Evolutionary conservation across 2,329 filamentous ascomycete species (phyloP).

Genomic region (Grosmannia serpens): DNA sequence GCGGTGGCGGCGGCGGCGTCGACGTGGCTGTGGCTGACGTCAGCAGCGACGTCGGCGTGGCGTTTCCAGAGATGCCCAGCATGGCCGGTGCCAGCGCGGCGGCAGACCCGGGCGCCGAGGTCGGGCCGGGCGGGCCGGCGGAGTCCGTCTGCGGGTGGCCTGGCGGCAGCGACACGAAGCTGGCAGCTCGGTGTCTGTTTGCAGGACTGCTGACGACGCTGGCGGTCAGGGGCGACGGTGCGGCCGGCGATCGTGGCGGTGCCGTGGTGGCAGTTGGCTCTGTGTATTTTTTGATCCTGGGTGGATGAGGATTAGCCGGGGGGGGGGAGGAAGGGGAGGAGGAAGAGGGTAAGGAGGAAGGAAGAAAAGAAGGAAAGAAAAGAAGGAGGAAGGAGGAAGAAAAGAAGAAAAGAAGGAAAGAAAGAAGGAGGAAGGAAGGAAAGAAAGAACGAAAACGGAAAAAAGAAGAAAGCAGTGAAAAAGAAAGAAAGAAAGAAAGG

Average conservation of each 20-base stretch:
- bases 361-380: too few relatives aligned
- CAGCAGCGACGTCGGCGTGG: background rate
- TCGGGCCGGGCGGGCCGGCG: background rate
- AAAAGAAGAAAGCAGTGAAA: too few relatives aligned
- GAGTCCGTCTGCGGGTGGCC: background rate
- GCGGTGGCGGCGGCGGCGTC: conserved; percentile 15
- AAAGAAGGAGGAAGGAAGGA: too few relatives aligned
- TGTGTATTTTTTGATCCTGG: conserved; percentile 33
- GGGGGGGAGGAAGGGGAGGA: too few relatives aligned
- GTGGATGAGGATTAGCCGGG: conserved; percentile 5
- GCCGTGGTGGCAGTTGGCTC: background rate
- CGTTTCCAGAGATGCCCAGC: conserved; percentile 1
- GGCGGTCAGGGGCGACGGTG: background rate
- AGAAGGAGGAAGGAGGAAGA: too few relatives aligned
- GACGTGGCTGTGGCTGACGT: background rate
- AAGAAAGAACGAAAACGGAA: too few relatives aligned
- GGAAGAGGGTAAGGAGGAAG: too few relatives aligned
- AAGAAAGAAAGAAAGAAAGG: too few relatives aligned
- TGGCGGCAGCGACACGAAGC: background rate
- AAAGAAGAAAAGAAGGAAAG: too few relatives aligned
- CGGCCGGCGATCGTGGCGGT: background rate
- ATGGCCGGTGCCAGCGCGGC: background rate
- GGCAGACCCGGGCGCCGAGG: background rate
- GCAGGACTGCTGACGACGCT: background rate
- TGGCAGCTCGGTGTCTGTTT: background rate